These are phyloP conservation scores for Leccinum obscurum DNA, from an alignment of 768 basidiomycete genomes.

Conservation along the genomic window DNA sequence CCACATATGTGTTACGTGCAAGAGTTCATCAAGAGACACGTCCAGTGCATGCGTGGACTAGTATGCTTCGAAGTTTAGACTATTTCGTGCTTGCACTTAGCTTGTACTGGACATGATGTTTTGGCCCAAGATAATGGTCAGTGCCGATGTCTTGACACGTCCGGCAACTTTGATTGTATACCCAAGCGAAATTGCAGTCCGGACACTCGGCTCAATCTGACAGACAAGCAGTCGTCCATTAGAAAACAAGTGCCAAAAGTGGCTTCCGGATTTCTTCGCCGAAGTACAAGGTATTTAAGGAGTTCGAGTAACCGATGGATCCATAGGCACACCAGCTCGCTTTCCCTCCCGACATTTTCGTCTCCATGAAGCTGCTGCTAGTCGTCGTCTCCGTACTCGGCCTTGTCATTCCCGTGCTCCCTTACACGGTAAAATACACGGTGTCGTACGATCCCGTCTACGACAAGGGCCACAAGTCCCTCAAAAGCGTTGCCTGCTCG, in stretches of 20 bases:
- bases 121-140: neutral
- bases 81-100: neutral
- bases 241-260: neutral
- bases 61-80: slow-evolving; percentile 76
- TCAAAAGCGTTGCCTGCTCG: slow-evolving; percentile 49
- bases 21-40: slow-evolving; percentile 68
- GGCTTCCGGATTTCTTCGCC: neutral
- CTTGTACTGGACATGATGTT: too few relatives aligned
- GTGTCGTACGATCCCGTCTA: slow-evolving; percentile 50
- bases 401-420: slow-evolving; percentile 8
- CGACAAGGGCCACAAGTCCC: slow-evolving; percentile 43
- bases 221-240: neutral
- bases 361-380: slow-evolving; percentile 13
- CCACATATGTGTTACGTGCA: too few relatives aligned
- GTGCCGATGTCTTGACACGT: neutral
- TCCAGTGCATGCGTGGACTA: slow-evolving; percentile 86
- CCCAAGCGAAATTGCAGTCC: neutral
- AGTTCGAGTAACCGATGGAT: neutral
- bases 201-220: neutral
- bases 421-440: slow-evolving; percentile 14
- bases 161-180: neutral
- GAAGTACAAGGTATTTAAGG: neutral
- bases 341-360: neutral
- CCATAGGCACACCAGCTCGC: neutral
- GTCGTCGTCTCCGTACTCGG: slow-evolving; percentile 2